Conservation (phyloP, 768 basidiomycete genomes). For the Solioccasus polychromus region DNA sequence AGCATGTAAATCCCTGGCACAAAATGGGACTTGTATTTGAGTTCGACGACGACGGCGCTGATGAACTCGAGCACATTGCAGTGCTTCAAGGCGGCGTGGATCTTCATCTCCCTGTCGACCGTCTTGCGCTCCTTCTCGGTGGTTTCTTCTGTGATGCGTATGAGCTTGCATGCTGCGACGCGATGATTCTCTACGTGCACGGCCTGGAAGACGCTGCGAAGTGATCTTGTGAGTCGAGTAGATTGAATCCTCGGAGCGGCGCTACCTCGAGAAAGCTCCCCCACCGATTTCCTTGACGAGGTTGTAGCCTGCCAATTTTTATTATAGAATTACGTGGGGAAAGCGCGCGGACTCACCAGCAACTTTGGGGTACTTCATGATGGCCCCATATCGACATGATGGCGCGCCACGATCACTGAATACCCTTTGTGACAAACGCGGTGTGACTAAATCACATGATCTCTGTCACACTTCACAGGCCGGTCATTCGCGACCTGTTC, state of each 20-base stretch:
- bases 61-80: constrained; percentile 80
- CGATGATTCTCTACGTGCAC: constrained; percentile 62
- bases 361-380: constrained; percentile 34
- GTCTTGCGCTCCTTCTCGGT: constrained; percentile 71
- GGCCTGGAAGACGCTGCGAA: constrained; percentile 75
- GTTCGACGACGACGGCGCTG: constrained; percentile 72
- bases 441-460: constrained; percentile 23
- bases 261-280: constrained; percentile 81
- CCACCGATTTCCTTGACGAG: constrained; percentile 78
- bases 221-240: not conserved
- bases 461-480: not conserved
- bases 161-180: constrained; percentile 87
- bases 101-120: constrained; percentile 88
- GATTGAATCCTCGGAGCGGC: not conserved
- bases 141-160: constrained; percentile 60
- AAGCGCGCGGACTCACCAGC: constrained; percentile 18
- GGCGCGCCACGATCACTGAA: not conserved
- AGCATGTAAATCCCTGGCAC: constrained; percentile 89
- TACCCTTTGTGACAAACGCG: constrained; percentile 24
- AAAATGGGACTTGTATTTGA: constrained; percentile 52
- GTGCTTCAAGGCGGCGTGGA: constrained; percentile 81
- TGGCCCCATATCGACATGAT: constrained; percentile 12
- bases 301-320: constrained; percentile 51
- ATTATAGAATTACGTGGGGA: not conserved
- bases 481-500: no score